These are phyloP conservation scores for Lasiosphaeria miniovina DNA, from an alignment of 495 filamentous ascomycete genomes.

Conservation along the genomic window DNA sequence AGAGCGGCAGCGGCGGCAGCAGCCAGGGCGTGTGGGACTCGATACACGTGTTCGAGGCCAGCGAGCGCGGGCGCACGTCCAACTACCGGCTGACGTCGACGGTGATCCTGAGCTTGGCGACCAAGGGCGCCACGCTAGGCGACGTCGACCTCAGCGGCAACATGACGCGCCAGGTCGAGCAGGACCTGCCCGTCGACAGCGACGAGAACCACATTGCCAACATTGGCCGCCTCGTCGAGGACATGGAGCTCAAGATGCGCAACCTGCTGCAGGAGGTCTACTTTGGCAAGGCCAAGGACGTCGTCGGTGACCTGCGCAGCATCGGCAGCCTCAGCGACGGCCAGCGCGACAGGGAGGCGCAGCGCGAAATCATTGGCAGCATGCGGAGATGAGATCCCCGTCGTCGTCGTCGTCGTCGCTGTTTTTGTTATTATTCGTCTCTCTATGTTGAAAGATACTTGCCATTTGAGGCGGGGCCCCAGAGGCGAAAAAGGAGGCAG, in stretches of 20 bases:
- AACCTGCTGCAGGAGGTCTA: conserved; percentile 99
- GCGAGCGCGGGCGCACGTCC: conserved; percentile 81
- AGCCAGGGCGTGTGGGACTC: conserved; percentile 91
- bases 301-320: conserved; percentile 96
- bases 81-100: conserved; percentile 98
- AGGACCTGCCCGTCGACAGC: conserved; percentile 81
- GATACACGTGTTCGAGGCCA: conserved; percentile 97
- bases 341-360: conserved; percentile 79
- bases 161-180: conserved; percentile 94
- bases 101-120: conserved; percentile 85
- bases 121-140: conserved; percentile 67
- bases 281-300: conserved; percentile 98
- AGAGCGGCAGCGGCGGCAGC: conserved; percentile 57
- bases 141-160: conserved; percentile 93
- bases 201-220: conserved; percentile 95
- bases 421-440: no score
- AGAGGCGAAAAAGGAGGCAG: background rate
- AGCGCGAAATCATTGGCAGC: conserved; percentile 85
- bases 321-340: conserved; percentile 80
- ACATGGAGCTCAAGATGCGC: conserved; percentile 99
- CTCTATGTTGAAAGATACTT: no score
- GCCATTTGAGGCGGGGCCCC: background rate
- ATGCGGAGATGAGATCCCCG: conserved; percentile 41
- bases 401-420: no score
- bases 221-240: conserved; percentile 91